These are phyloP conservation scores for Curvularia lunata DNA, from an alignment of 2,329 filamentous ascomycete species.

Conservation along the genomic window DNA sequence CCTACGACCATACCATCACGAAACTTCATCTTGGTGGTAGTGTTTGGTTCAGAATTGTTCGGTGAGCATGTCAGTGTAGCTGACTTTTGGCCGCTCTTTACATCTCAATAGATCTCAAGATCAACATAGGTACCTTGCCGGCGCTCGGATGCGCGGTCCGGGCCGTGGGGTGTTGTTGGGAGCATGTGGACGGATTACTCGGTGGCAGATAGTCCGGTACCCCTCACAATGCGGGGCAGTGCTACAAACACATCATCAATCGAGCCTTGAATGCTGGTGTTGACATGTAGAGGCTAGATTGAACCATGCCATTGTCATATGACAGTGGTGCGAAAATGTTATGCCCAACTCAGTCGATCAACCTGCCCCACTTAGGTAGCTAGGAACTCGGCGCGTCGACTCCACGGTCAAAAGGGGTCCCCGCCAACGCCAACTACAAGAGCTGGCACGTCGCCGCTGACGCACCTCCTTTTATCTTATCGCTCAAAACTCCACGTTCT, in stretches of 20 bases:
- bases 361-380: not conserved
- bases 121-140: slow-evolving; percentile 5
- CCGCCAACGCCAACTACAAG: not conserved
- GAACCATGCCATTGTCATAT: not conserved
- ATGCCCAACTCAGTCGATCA: not conserved
- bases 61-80: not conserved
- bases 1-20: slow-evolving; percentile 58
- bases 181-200: slow-evolving; percentile 33
- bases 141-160: slow-evolving; percentile 30
- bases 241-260: slow-evolving; percentile 3
- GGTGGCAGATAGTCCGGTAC: slow-evolving; percentile 26
- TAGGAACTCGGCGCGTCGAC: not conserved
- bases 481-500: not conserved
- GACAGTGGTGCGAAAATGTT: slow-evolving; percentile 7
- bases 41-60: not conserved
- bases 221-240: slow-evolving; percentile 19
- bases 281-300: not conserved
- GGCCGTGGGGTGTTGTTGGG: slow-evolving; percentile 14
- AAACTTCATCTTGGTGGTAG: slow-evolving; percentile 60
- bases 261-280: not conserved
- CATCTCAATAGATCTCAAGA: slow-evolving; percentile 1
- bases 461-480: not conserved
- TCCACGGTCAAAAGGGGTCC: not conserved
- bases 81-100: slow-evolving; percentile 1
- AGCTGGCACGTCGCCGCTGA: not conserved